Evolutionary conservation across 176 grass and related monocot genomes (phyloP).

Genomic region (Dendrocalamus sinicus): DNA sequence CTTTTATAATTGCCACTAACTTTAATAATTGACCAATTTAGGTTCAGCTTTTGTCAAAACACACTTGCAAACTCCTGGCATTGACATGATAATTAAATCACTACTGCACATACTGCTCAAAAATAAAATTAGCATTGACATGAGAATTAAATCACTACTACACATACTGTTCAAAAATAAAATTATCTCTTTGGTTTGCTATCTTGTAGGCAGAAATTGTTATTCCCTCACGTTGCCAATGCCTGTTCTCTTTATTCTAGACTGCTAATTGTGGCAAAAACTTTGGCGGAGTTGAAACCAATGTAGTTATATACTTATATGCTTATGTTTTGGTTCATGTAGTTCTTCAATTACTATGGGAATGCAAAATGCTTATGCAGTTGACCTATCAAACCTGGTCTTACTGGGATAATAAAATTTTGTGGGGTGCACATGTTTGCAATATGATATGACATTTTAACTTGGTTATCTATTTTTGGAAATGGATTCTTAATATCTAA

Average conservation of each 20-base stretch:
- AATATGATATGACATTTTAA: neutral
- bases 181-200: neutral
- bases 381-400: neutral
- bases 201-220: neutral
- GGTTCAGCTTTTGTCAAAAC: neutral
- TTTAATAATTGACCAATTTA: neutral
- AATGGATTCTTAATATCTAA: neutral
- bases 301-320: neutral
- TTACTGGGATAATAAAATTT: neutral
- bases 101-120: neutral
- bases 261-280: neutral
- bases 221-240: neutral
- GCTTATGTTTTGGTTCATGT: conserved; percentile 8
- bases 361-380: neutral
- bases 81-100: neutral
- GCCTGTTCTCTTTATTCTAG: neutral
- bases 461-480: neutral
- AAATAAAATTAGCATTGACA: neutral
- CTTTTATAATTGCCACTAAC: neutral
- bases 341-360: conserved; percentile 17
- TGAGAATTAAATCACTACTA: neutral
- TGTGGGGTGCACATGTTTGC: neutral
- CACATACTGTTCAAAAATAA: conserved; percentile 8
- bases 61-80: neutral
- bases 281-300: neutral